phyloP scores from a whole-genome alignment of 108 stramenopile genomes.

The Nitzschia inconspicua region DNA sequence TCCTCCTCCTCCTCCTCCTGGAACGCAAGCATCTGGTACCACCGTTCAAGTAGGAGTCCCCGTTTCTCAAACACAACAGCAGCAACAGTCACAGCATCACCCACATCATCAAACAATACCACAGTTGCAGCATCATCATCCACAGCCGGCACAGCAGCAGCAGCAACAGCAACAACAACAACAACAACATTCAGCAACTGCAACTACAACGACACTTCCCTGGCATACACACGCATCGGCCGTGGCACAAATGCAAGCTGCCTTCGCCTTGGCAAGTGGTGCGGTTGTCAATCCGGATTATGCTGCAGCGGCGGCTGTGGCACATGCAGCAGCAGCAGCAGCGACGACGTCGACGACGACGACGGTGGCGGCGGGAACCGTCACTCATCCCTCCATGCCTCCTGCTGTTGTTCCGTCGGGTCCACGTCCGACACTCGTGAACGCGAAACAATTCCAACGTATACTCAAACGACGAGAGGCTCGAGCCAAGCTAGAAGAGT shows the following conservation, averaged over 20 bases:
- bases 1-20: background rate
- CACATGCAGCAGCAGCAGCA: background rate
- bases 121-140: conserved; percentile 10
- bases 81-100: conserved; percentile 6
- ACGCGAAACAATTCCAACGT: conserved; percentile 80
- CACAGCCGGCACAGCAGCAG: conserved; percentile 8
- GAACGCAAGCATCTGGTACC: background rate
- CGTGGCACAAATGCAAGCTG: conserved; percentile 25
- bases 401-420: conserved; percentile 14
- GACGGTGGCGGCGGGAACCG: too few relatives aligned
- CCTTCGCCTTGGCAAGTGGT: conserved; percentile 19
- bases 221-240: conserved; percentile 8
- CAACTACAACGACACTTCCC: background rate
- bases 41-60: background rate
- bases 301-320: conserved; percentile 4
- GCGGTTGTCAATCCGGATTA: background rate
- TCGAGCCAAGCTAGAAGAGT: conserved; percentile 70
- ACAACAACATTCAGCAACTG: background rate
- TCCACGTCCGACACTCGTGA: conserved; percentile 72
- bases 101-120: conserved; percentile 5
- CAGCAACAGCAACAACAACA: conserved; percentile 5
- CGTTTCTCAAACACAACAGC: background rate
- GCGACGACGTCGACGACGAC: too few relatives aligned
- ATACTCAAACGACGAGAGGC: conserved; percentile 82
- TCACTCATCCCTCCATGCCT: too few relatives aligned